phyloP scores from a whole-genome alignment of 306 rosid species.

The apple (Malus domestica) region DNA sequence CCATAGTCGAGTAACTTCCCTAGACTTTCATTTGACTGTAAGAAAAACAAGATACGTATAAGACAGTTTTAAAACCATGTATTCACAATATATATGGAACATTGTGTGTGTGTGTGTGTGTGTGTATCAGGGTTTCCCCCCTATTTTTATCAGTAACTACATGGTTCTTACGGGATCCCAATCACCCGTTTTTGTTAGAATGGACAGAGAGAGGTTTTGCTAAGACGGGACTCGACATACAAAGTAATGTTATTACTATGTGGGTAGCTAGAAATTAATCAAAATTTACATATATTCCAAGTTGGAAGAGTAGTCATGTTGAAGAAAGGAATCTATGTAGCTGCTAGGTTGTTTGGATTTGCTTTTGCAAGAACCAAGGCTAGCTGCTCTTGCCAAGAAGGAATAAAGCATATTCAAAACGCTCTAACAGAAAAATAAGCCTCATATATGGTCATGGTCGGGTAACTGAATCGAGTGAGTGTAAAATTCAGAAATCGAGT shows the following conservation, averaged over 20 bases:
- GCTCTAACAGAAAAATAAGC: conserved; percentile 9
- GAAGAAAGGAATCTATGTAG: conserved; percentile 59
- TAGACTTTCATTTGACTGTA: not conserved
- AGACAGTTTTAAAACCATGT: too few relatives aligned
- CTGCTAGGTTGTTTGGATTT: conserved; percentile 27
- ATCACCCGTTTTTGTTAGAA: not conserved
- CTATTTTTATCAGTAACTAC: not conserved
- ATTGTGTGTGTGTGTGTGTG: too few relatives aligned
- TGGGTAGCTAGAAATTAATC: too few relatives aligned
- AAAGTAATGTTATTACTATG: not conserved
- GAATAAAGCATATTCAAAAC: conserved; percentile 41
- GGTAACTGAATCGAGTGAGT: not conserved
- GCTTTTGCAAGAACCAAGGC: conserved; percentile 48
- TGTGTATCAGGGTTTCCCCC: too few relatives aligned
- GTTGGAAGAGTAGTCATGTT: conserved; percentile 31
- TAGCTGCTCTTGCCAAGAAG: conserved; percentile 5
- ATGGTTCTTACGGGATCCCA: not conserved
- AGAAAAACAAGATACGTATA: too few relatives aligned
- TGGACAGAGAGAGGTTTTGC: not conserved
- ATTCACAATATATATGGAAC: too few relatives aligned
- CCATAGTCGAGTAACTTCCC: not conserved
- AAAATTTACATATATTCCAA: not conserved
- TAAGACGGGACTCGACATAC: not conserved
- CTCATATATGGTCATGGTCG: not conserved
- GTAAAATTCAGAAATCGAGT: not conserved